Percentiles rank a stretch among this genome's conserved stretches.
Evolutionary conservation across 2,329 filamentous ascomycete species (phyloP).

Genomic region (Alternaria triticina): DNA sequence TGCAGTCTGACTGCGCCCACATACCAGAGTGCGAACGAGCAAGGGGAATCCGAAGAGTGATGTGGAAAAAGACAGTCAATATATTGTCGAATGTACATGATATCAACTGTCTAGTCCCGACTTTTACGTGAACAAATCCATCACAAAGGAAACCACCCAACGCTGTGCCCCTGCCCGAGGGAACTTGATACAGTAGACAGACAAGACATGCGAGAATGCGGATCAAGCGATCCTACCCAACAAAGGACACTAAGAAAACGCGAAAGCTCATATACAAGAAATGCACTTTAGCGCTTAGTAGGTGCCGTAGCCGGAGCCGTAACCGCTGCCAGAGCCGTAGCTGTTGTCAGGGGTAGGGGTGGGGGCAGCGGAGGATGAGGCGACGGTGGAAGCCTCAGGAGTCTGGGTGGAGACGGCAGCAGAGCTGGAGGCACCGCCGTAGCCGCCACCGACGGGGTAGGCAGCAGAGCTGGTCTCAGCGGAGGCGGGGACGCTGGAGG

Average conservation of each 20-base stretch:
- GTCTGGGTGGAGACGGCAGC: constrained; percentile 15
- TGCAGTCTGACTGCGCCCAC: background rate
- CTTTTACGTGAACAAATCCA: constrained; percentile 12
- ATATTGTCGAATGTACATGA: constrained; percentile 30
- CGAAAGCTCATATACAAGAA: constrained; percentile 24
- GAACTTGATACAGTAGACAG: constrained; percentile 26
- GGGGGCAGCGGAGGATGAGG: constrained; percentile 17
- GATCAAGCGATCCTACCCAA: constrained; percentile 28
- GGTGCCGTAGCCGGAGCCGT: constrained; percentile 29
- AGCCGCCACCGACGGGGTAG: constrained; percentile 22
- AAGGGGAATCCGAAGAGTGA: background rate
- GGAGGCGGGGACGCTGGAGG: constrained; percentile 14
- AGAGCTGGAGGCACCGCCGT: constrained; percentile 13
- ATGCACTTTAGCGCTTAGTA: constrained; percentile 26
- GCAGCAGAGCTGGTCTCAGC: constrained; percentile 18
- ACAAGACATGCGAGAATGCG: constrained; percentile 35
- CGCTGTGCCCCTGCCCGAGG: constrained; percentile 26
- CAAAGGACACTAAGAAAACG: constrained; percentile 20
- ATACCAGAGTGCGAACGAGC: background rate
- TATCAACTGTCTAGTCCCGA: constrained; percentile 9
- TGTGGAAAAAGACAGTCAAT: constrained; percentile 23
- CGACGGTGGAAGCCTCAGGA: constrained; percentile 8
- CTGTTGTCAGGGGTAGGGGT: constrained; percentile 15
- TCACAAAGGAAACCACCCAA: constrained; percentile 26
- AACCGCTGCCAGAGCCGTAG: constrained; percentile 15